A percentile compares a stretch with the other conserved stretches of the same genome.
phyloP scores from a whole-genome alignment of 2,329 filamentous ascomycete genomes.

The Aspergillus chevalieri region DNA sequence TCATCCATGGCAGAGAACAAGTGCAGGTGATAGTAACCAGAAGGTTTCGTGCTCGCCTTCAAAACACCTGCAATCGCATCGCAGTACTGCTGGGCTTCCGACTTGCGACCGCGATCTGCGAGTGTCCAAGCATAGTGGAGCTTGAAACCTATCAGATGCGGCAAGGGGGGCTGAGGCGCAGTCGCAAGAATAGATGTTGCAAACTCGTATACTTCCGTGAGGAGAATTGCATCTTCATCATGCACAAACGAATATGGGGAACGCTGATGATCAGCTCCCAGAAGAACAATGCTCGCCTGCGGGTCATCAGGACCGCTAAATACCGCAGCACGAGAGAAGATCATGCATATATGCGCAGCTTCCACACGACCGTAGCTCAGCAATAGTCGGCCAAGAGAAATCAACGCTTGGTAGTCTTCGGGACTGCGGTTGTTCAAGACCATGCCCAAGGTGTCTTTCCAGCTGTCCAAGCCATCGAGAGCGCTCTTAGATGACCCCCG shows the following conservation, averaged over 20 bases:
- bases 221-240: constrained; percentile 77
- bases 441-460: constrained; percentile 82
- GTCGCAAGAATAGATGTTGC: constrained; percentile 65
- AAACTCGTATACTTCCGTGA: constrained; percentile 96
- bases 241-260: constrained; percentile 66
- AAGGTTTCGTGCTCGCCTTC: constrained; percentile 72
- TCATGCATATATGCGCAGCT: constrained; percentile 87
- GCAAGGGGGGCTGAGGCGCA: constrained; percentile 54
- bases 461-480: constrained; percentile 81
- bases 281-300: constrained; percentile 68
- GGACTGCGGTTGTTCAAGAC: constrained; percentile 81
- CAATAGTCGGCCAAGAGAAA: constrained; percentile 74
- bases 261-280: constrained; percentile 75
- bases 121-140: constrained; percentile 77
- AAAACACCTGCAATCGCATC: constrained; percentile 73
- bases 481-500: constrained; percentile 62
- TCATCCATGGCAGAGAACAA: constrained; percentile 76
- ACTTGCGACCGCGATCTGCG: constrained; percentile 73
- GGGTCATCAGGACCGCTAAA: constrained; percentile 82
- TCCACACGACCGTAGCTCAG: constrained; percentile 81
- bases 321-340: constrained; percentile 70
- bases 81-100: constrained; percentile 86
- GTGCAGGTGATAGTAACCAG: constrained; percentile 74
- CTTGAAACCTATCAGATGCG: constrained; percentile 87
- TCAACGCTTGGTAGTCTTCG: constrained; percentile 70